Conservation (phyloP, 352 stramenopile genomes). For the Phytophthora sansomeana region DNA sequence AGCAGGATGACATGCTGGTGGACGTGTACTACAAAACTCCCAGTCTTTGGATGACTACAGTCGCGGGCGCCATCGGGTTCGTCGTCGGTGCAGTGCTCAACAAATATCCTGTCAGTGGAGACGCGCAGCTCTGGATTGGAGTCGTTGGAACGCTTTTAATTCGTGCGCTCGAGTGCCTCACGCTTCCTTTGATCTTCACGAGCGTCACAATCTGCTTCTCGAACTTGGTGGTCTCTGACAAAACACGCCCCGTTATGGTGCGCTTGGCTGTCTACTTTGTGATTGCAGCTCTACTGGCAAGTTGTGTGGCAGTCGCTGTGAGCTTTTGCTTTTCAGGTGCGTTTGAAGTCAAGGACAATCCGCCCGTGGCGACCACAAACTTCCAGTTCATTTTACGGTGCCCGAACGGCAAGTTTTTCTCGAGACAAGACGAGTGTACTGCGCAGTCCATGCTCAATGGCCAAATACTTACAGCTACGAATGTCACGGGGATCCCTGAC, state of each 20-base stretch:
- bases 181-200: slow-evolving; percentile 76
- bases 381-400: slow-evolving; percentile 58
- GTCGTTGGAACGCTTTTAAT: slow-evolving; percentile 47
- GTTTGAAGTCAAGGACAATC: slow-evolving; percentile 31
- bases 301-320: slow-evolving; percentile 45
- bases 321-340: slow-evolving; percentile 42
- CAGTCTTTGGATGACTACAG: slow-evolving; percentile 44
- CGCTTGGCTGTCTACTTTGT: slow-evolving; percentile 61
- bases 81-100: slow-evolving; percentile 47
- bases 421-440: slow-evolving; percentile 30
- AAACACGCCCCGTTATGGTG: slow-evolving; percentile 54
- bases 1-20: slow-evolving; percentile 56
- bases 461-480: slow-evolving; percentile 45
- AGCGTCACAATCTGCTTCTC: slow-evolving; percentile 67
- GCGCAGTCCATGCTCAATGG: slow-evolving; percentile 39
- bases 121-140: slow-evolving; percentile 51
- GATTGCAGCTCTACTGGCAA: slow-evolving; percentile 49
- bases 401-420: slow-evolving; percentile 60
- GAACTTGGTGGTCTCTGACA: slow-evolving; percentile 62
- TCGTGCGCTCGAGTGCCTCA: slow-evolving; percentile 55
- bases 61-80: slow-evolving; percentile 49
- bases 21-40: slow-evolving; percentile 61
- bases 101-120: slow-evolving; percentile 28
- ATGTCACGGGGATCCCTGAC: slow-evolving; percentile 56
- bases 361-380: slow-evolving; percentile 18